phyloP scores from a whole-genome alignment of 2,329 filamentous ascomycete species.

The Chaetomiaceae sp. region DNA sequence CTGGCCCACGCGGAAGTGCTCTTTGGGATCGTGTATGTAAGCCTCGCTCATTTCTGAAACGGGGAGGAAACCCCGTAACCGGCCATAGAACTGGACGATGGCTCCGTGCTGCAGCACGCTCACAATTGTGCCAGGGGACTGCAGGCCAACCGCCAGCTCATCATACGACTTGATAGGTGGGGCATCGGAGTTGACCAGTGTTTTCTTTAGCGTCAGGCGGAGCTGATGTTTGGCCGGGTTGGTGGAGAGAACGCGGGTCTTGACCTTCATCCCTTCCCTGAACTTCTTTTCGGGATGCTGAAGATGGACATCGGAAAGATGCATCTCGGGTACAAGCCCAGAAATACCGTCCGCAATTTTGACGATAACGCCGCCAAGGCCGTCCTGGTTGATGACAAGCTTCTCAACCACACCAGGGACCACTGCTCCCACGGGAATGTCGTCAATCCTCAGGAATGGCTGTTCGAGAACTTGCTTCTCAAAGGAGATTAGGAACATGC shows the following conservation, averaged over 20 bases:
- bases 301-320: slow-evolving; percentile 81
- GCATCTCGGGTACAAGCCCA: slow-evolving; percentile 82
- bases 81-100: slow-evolving; percentile 86
- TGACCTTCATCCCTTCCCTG: slow-evolving; percentile 77
- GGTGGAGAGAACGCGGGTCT: slow-evolving; percentile 77
- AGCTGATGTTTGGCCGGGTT: slow-evolving; percentile 72
- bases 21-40: slow-evolving; percentile 80
- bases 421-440: slow-evolving; percentile 75
- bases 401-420: slow-evolving; percentile 83
- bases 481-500: slow-evolving; percentile 78
- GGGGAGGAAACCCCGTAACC: slow-evolving; percentile 79
- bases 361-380: slow-evolving; percentile 75
- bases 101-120: slow-evolving; percentile 76
- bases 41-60: slow-evolving; percentile 98
- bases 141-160: slow-evolving; percentile 68
- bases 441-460: slow-evolving; percentile 84
- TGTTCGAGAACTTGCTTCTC: slow-evolving; percentile 80
- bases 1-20: slow-evolving; percentile 87
- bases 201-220: slow-evolving; percentile 89
- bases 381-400: slow-evolving; percentile 71
- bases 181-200: slow-evolving; percentile 82
- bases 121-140: slow-evolving; percentile 81
- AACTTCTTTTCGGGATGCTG: slow-evolving; percentile 97
- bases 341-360: slow-evolving; percentile 81
- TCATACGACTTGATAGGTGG: slow-evolving; percentile 73